These are phyloP conservation scores for Ballota nigra DNA, from an alignment of 257 asterid species.

Conservation along the genomic window DNA sequence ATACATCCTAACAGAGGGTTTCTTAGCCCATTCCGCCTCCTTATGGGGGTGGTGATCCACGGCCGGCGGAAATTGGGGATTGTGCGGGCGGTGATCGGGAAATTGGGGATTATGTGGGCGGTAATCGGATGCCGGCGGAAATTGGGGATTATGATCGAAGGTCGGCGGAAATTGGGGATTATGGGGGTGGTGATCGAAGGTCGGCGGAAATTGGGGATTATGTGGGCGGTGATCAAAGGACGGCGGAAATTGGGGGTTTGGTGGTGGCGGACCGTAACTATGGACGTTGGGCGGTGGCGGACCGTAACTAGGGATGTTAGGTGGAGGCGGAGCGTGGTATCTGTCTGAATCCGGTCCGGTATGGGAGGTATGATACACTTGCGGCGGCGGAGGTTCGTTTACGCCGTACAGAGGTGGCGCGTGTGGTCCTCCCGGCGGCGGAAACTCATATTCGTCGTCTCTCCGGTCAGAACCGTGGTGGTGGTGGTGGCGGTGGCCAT, in stretches of 20 bases:
- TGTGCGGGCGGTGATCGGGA: not conserved
- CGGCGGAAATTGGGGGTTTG: not conserved
- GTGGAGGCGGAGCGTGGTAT: constrained; percentile 20
- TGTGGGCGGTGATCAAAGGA: not conserved
- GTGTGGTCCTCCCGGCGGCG: constrained; percentile 11
- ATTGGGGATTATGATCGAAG: constrained; percentile 25
- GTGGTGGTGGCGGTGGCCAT: constrained; percentile 3
- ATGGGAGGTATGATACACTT: not conserved
- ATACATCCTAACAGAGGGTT: constrained; percentile 65
- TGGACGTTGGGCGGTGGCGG: constrained; percentile 31
- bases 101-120: not conserved
- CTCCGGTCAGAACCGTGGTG: constrained; percentile 8
- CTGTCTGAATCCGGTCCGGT: constrained; percentile 7
- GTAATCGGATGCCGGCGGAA: not conserved
- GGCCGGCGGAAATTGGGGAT: not conserved
- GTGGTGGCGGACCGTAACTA: constrained; percentile 17
- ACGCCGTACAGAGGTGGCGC: constrained; percentile 13
- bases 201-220: not conserved
- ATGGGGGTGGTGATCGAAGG: not conserved
- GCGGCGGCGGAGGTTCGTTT: constrained; percentile 24
- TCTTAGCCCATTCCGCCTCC: constrained; percentile 31
- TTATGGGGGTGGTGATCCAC: constrained; percentile 19
- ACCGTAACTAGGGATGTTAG: not conserved
- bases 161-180: not conserved
- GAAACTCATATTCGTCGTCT: constrained; percentile 17